Evolutionary conservation across 495 filamentous ascomycete genomes (phyloP).

Genomic region (Chaetomidium leptoderma): DNA sequence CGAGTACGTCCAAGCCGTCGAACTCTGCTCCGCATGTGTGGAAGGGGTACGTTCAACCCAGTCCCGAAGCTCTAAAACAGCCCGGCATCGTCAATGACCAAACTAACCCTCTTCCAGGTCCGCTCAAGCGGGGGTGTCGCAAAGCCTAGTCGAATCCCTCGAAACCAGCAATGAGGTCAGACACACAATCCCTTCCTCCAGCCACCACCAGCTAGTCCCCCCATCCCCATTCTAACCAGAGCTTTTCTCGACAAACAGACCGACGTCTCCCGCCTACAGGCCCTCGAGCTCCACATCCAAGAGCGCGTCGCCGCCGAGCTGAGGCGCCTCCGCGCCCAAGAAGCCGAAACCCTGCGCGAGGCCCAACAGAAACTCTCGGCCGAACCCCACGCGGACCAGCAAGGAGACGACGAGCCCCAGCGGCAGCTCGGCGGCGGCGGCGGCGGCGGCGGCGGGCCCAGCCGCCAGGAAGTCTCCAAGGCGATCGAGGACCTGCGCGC

Average conservation of each 20-base stretch:
- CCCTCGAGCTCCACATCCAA: conserved; percentile 84
- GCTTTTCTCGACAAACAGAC: conserved; percentile 47
- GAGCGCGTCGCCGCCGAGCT: conserved; percentile 82
- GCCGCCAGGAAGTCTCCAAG: conserved; percentile 34
- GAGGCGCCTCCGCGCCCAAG: conserved; percentile 59
- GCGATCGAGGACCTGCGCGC: conserved; percentile 58
- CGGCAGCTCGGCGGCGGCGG: conserved; percentile 1
- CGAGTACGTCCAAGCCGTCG: conserved; percentile 47
- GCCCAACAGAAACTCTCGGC: conserved; percentile 58
- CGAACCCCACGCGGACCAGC: conserved; percentile 7
- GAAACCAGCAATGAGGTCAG: conserved; percentile 81
- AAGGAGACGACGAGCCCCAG: conserved; percentile 11
- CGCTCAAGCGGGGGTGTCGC: conserved; percentile 80
- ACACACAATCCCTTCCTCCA: conserved; percentile 9
- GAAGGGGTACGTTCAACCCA: conserved; percentile 38
- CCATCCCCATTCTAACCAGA: conserved; percentile 2
- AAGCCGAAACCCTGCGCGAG: conserved; percentile 54
- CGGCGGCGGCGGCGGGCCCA: no score
- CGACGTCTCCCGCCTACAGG: conserved; percentile 77
- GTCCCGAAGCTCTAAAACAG: not conserved
- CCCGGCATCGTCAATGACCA: not conserved
- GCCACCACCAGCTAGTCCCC: not conserved
- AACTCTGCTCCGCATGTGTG: conserved; percentile 42
- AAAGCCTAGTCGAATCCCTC: conserved; percentile 73
- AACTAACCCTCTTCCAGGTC: conserved; percentile 49